Percentiles rank a stretch among this genome's conserved stretches.
Evolutionary conservation across 2,329 filamentous ascomycete genomes (phyloP).

Genomic region (Chaetomiaceae sp.): DNA sequence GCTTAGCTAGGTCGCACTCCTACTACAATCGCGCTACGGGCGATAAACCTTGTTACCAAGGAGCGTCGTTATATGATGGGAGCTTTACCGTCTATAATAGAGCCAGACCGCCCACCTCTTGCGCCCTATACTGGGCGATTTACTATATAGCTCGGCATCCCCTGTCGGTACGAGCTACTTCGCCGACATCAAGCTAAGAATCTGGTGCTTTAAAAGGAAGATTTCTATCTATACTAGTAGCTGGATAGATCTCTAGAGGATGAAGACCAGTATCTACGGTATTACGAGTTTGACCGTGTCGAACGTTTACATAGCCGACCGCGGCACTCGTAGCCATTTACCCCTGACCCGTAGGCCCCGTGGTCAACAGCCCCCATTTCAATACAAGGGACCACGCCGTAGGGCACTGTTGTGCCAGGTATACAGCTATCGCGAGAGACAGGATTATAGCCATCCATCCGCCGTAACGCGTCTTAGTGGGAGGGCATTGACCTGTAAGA

Average conservation of each 20-base stretch:
- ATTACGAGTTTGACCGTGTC: not conserved
- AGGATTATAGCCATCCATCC: not conserved
- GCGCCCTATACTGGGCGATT: not conserved
- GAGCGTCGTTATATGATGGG: not conserved
- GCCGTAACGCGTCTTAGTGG: not conserved
- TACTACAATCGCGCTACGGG: not conserved
- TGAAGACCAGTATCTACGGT: not conserved
- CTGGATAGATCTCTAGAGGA: constrained; percentile 2
- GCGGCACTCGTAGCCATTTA: not conserved
- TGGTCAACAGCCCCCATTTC: not conserved
- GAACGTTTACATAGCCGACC: not conserved
- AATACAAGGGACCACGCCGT: not conserved
- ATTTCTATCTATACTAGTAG: constrained; percentile 7
- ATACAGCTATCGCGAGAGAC: not conserved
- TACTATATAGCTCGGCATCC: not conserved
- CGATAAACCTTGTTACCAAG: not conserved
- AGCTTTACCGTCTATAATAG: not conserved
- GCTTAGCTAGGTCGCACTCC: not conserved
- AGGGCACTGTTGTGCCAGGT: not conserved
- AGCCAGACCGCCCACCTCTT: not conserved
- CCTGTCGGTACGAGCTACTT: not conserved
- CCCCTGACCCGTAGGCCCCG: not conserved
- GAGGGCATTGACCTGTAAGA: not conserved
- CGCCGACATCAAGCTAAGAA: not conserved
- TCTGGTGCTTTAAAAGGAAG: not conserved